A percentile compares a stretch with the other conserved stretches of the same genome.
Evolutionary conservation across 768 basidiomycete genomes (phyloP).

Genomic region (Tylopilus felleus): DNA sequence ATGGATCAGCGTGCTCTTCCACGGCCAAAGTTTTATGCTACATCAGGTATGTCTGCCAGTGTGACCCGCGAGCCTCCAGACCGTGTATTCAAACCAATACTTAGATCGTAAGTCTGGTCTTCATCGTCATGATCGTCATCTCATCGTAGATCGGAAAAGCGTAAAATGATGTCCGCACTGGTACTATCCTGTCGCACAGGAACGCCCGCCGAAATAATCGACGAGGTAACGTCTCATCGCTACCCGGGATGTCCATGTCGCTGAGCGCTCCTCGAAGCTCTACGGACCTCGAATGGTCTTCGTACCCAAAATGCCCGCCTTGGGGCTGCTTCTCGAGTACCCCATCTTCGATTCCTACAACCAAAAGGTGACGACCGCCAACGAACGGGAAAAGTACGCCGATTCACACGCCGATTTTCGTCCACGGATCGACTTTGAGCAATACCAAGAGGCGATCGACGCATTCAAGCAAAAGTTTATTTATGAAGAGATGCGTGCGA

Average conservation of each 20-base stretch:
- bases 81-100: constrained; percentile 16
- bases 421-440: constrained; percentile 68
- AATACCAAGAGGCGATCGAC: constrained; percentile 63
- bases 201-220: constrained; percentile 71
- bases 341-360: constrained; percentile 83
- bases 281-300: constrained; percentile 76
- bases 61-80: constrained; percentile 10
- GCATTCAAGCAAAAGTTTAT: constrained; percentile 84
- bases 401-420: constrained; percentile 60
- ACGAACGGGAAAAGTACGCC: constrained; percentile 43
- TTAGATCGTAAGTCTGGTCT: constrained; percentile 29
- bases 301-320: constrained; percentile 93
- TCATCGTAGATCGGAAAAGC: constrained; percentile 44
- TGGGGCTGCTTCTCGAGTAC: constrained; percentile 88
- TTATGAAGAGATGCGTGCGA: constrained; percentile 79
- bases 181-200: constrained; percentile 76
- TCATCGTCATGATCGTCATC: not conserved
- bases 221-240: constrained; percentile 47
- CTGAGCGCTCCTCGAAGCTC: constrained; percentile 42
- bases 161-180: constrained; percentile 93
- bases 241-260: not conserved
- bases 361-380: constrained; percentile 43
- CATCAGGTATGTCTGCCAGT: constrained; percentile 72
- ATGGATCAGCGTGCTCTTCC: constrained; percentile 91
- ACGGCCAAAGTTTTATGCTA: constrained; percentile 98